A percentile compares a stretch with the other conserved stretches of the same genome.
These are phyloP conservation scores for Phytophthora pistaciae DNA, from an alignment of 352 stramenopile genomes.

Conservation along the genomic window DNA sequence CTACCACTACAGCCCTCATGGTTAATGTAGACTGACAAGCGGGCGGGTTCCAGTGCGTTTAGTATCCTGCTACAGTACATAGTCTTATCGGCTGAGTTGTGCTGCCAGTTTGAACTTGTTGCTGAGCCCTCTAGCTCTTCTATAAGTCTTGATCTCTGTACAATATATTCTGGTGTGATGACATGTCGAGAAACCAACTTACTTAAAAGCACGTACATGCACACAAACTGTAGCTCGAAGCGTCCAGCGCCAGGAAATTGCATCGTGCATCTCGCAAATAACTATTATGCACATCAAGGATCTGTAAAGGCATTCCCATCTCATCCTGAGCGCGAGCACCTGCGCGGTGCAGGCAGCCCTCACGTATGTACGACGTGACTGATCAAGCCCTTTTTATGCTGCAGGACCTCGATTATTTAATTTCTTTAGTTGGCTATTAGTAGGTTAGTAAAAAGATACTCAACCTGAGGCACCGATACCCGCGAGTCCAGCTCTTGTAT, in stretches of 20 bases:
- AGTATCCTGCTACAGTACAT: too few species aligned
- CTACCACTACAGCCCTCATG: too few species aligned
- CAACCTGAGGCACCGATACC: not conserved
- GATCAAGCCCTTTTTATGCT: not conserved
- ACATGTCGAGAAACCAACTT: too few species aligned
- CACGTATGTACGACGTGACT: not conserved
- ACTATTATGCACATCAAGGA: not conserved
- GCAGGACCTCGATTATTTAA: not conserved
- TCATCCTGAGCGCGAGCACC: constrained; percentile 1
- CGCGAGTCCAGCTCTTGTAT: not conserved
- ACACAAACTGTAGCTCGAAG: not conserved
- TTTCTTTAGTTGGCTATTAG: not conserved
- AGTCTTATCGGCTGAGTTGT: too few species aligned
- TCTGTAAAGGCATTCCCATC: not conserved
- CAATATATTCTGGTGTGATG: too few species aligned
- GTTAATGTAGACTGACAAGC: too few species aligned
- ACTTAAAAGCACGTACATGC: not conserved
- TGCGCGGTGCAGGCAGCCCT: not conserved
- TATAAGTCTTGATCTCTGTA: too few species aligned
- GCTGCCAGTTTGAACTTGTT: too few species aligned
- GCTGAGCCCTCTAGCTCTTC: too few species aligned
- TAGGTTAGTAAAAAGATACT: not conserved
- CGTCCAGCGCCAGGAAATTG: not conserved
- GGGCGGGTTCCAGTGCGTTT: too few species aligned
- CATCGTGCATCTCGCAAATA: not conserved